Evolutionary conservation across 2,329 filamentous ascomycete species (phyloP).

Genomic region (Grosmannia huntii): DNA sequence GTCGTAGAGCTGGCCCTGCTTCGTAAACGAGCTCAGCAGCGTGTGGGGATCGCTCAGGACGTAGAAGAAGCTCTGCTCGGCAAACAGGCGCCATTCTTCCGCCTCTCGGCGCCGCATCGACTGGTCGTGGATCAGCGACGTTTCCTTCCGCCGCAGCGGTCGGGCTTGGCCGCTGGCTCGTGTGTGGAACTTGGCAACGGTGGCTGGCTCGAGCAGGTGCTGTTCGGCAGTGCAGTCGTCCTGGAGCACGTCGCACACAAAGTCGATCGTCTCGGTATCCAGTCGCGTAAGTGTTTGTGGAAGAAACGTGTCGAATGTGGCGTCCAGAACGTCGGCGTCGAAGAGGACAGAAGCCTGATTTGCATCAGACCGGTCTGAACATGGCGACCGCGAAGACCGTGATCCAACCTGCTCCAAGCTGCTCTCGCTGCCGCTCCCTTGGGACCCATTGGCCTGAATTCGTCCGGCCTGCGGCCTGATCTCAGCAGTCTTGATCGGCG

Average conservation of each 20-base stretch:
- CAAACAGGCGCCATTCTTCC: conserved; percentile 45
- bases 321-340: conserved; percentile 13
- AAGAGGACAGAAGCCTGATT: conserved; percentile 8
- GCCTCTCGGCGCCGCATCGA: conserved; percentile 11
- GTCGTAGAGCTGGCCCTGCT: conserved; percentile 39
- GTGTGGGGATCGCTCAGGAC: conserved; percentile 45
- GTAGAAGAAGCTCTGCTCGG: conserved; percentile 52
- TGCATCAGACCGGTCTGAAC: conserved; percentile 13
- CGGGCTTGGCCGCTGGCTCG: conserved; percentile 17
- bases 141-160: conserved; percentile 22
- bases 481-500: conserved; percentile 16
- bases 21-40: conserved; percentile 43
- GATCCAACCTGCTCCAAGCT: conserved; percentile 7
- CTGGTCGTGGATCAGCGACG: conserved; percentile 2
- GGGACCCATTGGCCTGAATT: conserved; percentile 10
- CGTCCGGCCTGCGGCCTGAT: conserved; percentile 12
- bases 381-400: conserved; percentile 9
- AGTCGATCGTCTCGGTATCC: conserved; percentile 42
- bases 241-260: conserved; percentile 47
- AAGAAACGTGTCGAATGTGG: conserved; percentile 23
- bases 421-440: conserved; percentile 13
- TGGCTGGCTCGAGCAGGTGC: conserved; percentile 30
- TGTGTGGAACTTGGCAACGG: conserved; percentile 18
- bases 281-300: conserved; percentile 46
- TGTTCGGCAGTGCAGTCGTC: conserved; percentile 41